Evolutionary conservation across 257 asterid species (phyloP).

Genomic region (Coffea canephora): DNA sequence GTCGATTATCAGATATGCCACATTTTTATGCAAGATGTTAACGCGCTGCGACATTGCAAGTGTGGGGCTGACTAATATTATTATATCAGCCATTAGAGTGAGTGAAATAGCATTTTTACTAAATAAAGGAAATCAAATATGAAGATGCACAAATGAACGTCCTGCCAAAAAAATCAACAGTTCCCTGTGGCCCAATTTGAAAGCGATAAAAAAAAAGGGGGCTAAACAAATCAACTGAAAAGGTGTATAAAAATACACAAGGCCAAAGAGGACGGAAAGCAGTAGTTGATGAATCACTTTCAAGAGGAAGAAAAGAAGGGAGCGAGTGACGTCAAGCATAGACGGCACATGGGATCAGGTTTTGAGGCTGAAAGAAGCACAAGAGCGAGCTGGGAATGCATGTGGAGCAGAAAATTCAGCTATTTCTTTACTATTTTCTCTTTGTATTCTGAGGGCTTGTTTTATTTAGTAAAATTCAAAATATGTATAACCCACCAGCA

Average conservation of each 20-base stretch:
- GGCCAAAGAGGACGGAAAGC: neutral
- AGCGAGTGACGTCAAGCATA: constrained; percentile 51
- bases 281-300: constrained; percentile 66
- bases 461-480: neutral
- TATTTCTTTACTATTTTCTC: constrained; percentile 19
- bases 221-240: constrained; percentile 3
- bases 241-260: neutral
- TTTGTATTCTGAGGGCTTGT: constrained; percentile 5
- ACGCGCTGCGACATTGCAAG: neutral
- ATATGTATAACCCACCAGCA: constrained; percentile 10
- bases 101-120: neutral
- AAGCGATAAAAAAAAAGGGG: neutral
- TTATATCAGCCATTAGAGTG: neutral
- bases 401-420: constrained; percentile 50
- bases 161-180: constrained; percentile 11
- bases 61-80: constrained; percentile 3
- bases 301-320: constrained; percentile 31
- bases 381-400: constrained; percentile 36
- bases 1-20: neutral
- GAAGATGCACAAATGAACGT: constrained; percentile 13
- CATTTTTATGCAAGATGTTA: neutral
- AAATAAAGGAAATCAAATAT: neutral
- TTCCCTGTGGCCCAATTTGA: constrained; percentile 13
- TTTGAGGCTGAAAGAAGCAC: constrained; percentile 28
- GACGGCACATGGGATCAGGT: constrained; percentile 63